Conservation (phyloP, 495 filamentous ascomycete genomes). For the Collariella sp. region DNA sequence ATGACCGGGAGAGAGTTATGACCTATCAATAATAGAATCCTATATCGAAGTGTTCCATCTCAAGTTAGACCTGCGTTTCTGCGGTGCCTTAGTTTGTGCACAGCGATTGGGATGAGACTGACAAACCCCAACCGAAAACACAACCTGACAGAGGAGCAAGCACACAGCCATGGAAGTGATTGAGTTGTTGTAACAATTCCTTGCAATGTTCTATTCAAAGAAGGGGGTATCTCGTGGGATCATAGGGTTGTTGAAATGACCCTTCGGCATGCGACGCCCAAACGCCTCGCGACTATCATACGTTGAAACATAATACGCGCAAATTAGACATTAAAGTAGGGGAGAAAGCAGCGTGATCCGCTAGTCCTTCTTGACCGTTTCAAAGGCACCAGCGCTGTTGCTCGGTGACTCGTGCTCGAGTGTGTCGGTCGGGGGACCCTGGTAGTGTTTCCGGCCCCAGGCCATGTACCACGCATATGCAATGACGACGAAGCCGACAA, state of each 20-base stretch:
- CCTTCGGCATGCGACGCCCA: conserved; percentile 10
- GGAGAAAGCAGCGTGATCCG: not conserved
- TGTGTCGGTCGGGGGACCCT: conserved; percentile 48
- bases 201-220: not conserved
- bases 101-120: too few relatives aligned
- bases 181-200: too few relatives aligned
- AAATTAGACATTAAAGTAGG: not conserved
- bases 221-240: conserved; percentile 10
- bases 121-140: too few relatives aligned
- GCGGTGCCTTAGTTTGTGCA: too few relatives aligned
- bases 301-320: conserved; percentile 9
- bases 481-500: conserved; percentile 50
- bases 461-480: conserved; percentile 36
- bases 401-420: conserved; percentile 4
- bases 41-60: too few relatives aligned
- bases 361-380: conserved; percentile 13
- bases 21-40: too few relatives aligned
- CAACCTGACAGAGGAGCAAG: too few relatives aligned
- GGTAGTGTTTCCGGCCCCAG: conserved; percentile 61
- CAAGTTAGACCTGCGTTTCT: too few relatives aligned
- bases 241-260: conserved; percentile 12
- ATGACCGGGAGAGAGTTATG: too few relatives aligned
- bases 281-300: conserved; percentile 10
- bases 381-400: not conserved
- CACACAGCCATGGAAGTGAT: too few relatives aligned